Evolutionary conservation across 768 basidiomycete genomes (phyloP), one percentile per base, ranked within the genome.

Genomic region (Xerocomellus intermedius): DNA sequence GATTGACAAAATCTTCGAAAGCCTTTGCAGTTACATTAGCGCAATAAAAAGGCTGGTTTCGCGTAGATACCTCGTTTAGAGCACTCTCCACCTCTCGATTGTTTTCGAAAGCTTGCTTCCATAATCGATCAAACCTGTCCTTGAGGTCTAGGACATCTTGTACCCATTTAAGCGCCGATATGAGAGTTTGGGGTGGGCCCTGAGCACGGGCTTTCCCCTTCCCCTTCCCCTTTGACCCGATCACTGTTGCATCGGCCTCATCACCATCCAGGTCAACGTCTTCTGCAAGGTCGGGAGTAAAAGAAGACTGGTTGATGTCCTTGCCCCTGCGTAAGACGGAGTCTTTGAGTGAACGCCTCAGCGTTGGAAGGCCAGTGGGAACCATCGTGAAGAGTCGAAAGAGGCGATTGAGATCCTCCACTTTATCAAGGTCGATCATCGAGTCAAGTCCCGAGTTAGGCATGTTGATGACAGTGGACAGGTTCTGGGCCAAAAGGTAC

Each of bases 1-100:
- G 73, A 73, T 98, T 98, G 67, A 98, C 84, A 70, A 98, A 97
- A 2, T 84, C 80, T 71, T 89, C 86, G 67, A 98, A 98, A 0
- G 94, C 94, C 96, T 99, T 59, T 9, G 54, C 47, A 46, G 30
- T 48, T 7, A 19, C 16, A 39, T 69, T 30, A 59, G 51, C 2
- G 9, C 14, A 26, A 17, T 44, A 21, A 33, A n/a, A 46, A 16
- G 16, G 8, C 8, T 14, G 51, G 12, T 22, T 4, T 12, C n/a
- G 10, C 16, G 3, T 28, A 35, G 77, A 50, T 70, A 94, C 97
- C 76, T 94, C 92, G 60, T 94, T 91, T 35, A 97, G 74, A 10
- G 85, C 78, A 55, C 83, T 86, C 71, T 95, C 94, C 4, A 98
- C 61, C 3, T 86, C 85, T 53, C 85, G 82, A 69, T 97, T 89